Evolutionary conservation across 1,139 yeast species (phyloP).

Genomic region (Pichia sp.): DNA sequence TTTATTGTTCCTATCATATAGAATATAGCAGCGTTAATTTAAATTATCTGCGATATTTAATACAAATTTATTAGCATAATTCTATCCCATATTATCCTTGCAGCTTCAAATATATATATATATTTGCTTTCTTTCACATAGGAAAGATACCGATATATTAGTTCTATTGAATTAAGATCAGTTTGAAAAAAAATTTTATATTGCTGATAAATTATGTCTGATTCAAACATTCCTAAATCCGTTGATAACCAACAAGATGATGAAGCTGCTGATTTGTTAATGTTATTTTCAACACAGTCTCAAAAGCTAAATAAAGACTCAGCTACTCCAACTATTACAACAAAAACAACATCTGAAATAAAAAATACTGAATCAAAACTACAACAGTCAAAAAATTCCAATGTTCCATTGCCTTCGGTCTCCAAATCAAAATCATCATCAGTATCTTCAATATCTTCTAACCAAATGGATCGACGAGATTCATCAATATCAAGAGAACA

Average conservation of each 20-base stretch:
- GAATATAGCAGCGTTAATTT: too few relatives aligned
- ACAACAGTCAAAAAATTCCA: not conserved
- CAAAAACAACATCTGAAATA: not conserved
- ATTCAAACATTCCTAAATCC: not conserved
- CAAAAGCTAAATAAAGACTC: slow-evolving; percentile 9
- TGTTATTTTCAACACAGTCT: slow-evolving; percentile 31
- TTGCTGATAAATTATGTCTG: not conserved
- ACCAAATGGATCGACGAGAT: slow-evolving; percentile 1
- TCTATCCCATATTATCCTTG: too few relatives aligned
- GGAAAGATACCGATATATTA: too few relatives aligned
- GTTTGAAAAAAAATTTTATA: not conserved
- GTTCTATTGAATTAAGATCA: too few relatives aligned
- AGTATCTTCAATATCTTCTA: not conserved
- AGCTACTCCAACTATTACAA: not conserved
- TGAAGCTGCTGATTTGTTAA: slow-evolving; percentile 33
- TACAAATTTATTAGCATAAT: too few relatives aligned
- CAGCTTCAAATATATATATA: too few relatives aligned
- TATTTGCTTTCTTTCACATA: too few relatives aligned
- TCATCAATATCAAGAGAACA: not conserved
- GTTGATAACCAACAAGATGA: slow-evolving; percentile 20
- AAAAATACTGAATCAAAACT: too few relatives aligned
- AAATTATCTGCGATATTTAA: too few relatives aligned
- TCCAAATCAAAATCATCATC: not conserved
- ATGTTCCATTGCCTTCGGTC: not conserved
- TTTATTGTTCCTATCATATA: too few relatives aligned